Conservation (phyloP, 805 yeast species). For the Yarrowia porcina region DNA sequence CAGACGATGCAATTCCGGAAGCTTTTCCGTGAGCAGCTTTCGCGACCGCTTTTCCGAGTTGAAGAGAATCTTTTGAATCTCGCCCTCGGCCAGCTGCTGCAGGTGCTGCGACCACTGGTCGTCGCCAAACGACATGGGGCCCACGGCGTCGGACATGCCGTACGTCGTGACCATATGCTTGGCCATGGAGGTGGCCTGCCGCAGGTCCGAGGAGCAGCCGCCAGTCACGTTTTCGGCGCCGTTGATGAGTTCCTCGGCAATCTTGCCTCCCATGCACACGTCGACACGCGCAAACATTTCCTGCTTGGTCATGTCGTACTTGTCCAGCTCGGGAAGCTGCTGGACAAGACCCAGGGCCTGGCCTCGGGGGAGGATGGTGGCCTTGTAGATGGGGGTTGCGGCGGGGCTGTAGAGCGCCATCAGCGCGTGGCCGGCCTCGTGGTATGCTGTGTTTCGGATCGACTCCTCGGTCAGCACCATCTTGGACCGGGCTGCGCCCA, state of each 20-base stretch:
- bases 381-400: conserved; percentile 93
- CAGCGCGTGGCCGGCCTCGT: conserved; percentile 99
- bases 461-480: conserved; percentile 97
- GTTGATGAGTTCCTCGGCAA: conserved; percentile 88
- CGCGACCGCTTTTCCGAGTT: conserved; percentile 80
- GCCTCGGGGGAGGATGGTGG: conserved; percentile 95
- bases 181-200: conserved; percentile 87
- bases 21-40: conserved; percentile 55
- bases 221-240: conserved; percentile 91
- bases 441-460: conserved; percentile 91
- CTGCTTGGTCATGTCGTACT: conserved; percentile 83
- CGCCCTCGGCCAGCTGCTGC: conserved; percentile 87
- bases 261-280: conserved; percentile 98
- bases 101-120: conserved; percentile 88
- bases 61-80: conserved; percentile 71
- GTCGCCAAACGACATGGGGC: conserved; percentile 86
- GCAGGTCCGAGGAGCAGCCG: conserved; percentile 91
- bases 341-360: conserved; percentile 94
- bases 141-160: conserved; percentile 93
- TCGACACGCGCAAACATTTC: conserved; percentile 91
- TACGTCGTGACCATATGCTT: conserved; percentile 95
- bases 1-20: conserved; percentile 71
- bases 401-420: conserved; percentile 94
- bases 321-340: conserved; percentile 98
- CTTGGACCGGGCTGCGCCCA: conserved; percentile 97